phyloP scores from a whole-genome alignment of 2,329 filamentous ascomycete genomes.

The Colletotrichum sojae region DNA sequence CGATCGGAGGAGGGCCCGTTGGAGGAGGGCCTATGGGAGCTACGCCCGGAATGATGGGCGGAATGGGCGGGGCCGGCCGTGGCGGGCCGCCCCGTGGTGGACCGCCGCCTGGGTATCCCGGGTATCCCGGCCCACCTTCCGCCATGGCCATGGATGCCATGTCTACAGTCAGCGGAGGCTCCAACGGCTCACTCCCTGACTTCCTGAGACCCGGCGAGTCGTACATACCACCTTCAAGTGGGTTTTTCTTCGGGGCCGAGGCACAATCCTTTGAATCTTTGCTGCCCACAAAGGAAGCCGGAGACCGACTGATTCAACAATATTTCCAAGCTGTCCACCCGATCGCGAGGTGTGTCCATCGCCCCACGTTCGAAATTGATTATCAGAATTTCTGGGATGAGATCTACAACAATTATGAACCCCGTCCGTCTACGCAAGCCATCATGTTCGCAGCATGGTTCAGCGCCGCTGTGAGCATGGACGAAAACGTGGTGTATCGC shows the following conservation, averaged over 20 bases:
- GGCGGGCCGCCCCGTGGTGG: constrained; percentile 41
- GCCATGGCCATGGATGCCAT: constrained; percentile 43
- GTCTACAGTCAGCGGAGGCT: constrained; percentile 45
- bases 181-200: constrained; percentile 55
- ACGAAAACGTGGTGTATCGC: constrained; percentile 63
- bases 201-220: constrained; percentile 76
- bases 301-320: constrained; percentile 74
- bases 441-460: constrained; percentile 80
- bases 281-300: constrained; percentile 69
- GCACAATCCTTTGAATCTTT: constrained; percentile 70
- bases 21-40: constrained; percentile 30
- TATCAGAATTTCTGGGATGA: constrained; percentile 78
- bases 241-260: constrained; percentile 74
- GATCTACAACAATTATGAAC: constrained; percentile 71
- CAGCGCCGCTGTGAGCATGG: constrained; percentile 77
- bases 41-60: constrained; percentile 33
- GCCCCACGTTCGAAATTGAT: constrained; percentile 74
- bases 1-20: constrained; percentile 27
- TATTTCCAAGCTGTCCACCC: constrained; percentile 80
- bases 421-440: constrained; percentile 75
- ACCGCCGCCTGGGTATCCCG: constrained; percentile 41
- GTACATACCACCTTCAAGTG: constrained; percentile 78
- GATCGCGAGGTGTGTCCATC: constrained; percentile 77
- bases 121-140: constrained; percentile 38
- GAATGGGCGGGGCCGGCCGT: constrained; percentile 36